A percentile compares a stretch with the other conserved stretches of the same genome.
Conservation (phyloP, 1,139 yeast genomes). For the Sugiyamaella castrensis region DNA sequence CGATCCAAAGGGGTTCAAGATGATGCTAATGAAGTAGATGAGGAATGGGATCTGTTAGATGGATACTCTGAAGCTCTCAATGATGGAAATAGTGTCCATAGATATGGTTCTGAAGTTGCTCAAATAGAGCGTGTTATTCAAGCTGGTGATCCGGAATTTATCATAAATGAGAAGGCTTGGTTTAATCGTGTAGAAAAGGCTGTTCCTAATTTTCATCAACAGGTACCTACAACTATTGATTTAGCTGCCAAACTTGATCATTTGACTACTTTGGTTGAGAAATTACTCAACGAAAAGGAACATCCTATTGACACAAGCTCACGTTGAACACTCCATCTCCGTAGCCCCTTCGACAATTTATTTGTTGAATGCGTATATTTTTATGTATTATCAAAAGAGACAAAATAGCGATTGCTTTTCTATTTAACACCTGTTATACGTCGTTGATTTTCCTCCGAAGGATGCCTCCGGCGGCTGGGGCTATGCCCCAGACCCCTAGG, state of each 20-base stretch:
- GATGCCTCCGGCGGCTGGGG: constrained; percentile 1
- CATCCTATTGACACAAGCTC: neutral
- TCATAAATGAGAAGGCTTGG: constrained; percentile 51
- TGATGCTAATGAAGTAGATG: constrained; percentile 76
- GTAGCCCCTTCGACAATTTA: too few relatives aligned
- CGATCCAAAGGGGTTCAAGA: constrained; percentile 63
- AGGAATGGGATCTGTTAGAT: constrained; percentile 81
- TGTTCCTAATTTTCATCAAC: constrained; percentile 51
- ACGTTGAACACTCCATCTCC: too few relatives aligned
- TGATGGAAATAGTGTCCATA: constrained; percentile 40
- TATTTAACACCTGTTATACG: neutral
- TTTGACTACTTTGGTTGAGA: constrained; percentile 35
- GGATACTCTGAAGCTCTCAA: constrained; percentile 53
- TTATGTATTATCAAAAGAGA: too few relatives aligned
- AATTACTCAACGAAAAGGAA: constrained; percentile 14
- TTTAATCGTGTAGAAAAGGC: constrained; percentile 44
- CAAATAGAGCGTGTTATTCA: constrained; percentile 49
- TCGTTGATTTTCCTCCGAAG: neutral
- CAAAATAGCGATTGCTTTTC: too few relatives aligned
- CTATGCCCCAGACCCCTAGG: neutral
- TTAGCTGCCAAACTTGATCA: constrained; percentile 44
- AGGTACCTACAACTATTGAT: constrained; percentile 20
- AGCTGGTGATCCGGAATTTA: constrained; percentile 66
- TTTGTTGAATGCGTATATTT: too few relatives aligned
- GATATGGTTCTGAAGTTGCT: constrained; percentile 39